Conservation (phyloP, 140 eudicot genomes). For the Stevia rebaudiana region DNA sequence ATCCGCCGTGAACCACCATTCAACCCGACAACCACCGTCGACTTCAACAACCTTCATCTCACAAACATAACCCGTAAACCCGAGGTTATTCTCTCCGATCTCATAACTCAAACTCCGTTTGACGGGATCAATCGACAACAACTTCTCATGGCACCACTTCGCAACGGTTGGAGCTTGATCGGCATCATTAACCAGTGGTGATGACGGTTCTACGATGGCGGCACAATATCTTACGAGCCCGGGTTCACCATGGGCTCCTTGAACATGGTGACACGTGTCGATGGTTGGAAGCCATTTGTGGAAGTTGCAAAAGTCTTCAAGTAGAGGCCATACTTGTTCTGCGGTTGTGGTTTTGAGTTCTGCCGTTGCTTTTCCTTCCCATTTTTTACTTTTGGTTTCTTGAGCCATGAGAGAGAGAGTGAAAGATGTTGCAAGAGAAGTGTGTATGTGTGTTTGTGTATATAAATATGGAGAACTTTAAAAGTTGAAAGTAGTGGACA, state of each 20-base stretch:
- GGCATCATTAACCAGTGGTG: conserved; percentile 12
- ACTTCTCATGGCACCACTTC: conserved; percentile 57
- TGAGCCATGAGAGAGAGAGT: conserved; percentile 26
- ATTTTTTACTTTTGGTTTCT: conserved; percentile 17
- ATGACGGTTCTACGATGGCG: conserved; percentile 16
- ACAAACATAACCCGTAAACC: conserved; percentile 37
- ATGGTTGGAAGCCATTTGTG: conserved; percentile 57
- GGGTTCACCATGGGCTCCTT: conserved; percentile 46
- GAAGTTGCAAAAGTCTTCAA: conserved; percentile 51
- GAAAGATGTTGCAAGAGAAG: not conserved
- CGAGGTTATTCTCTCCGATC: conserved; percentile 55
- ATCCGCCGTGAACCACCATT: conserved; percentile 56
- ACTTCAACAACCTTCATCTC: conserved; percentile 33
- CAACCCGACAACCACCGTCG: conserved; percentile 48
- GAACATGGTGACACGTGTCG: conserved; percentile 40
- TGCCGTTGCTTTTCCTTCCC: conserved; percentile 49
- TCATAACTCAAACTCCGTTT: conserved; percentile 42
- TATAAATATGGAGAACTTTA: not conserved
- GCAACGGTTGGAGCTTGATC: not conserved
- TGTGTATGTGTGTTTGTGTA: not conserved
- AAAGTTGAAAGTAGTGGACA: not conserved
- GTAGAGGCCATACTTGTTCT: conserved; percentile 49
- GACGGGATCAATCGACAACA: conserved; percentile 37
- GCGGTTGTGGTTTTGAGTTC: conserved; percentile 25
- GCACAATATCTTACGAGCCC: conserved; percentile 59